Evolutionary conservation across 2,329 filamentous ascomycete species (phyloP), one percentile per base, ranked within the genome.

Genomic region (Cucurbitaria berberidis): DNA sequence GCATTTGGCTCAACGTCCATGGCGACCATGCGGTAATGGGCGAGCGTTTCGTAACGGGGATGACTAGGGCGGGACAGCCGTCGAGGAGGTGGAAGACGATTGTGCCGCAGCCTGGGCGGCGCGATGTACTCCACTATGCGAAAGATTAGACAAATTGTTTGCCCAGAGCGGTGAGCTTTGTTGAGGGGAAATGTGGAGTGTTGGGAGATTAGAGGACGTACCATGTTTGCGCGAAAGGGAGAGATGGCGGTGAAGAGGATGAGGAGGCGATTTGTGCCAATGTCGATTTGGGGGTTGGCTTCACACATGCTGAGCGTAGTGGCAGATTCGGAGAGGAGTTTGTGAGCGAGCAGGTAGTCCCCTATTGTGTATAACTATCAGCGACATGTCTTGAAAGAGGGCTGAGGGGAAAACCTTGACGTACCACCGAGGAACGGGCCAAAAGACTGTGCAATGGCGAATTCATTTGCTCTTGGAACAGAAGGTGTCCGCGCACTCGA

Each of bases 211-310:
- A 9, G 24, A 9, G 24, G 24, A 26, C 24, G 24, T 26, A 26
- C 24, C 65, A 72, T 73, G 48, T 69, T 66, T 40, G 62, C 63
- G 26, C 70, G 62, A 54, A 59, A 74, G 46, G 75, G 74, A 1
- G 74, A 68, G 47, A 77, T 72, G 27, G 63, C 74, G n/a, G 71
- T 71, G 61, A 76, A 74, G 52, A 74, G 62, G 44, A 76, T 51
- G 42, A 75, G 53, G 44, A 76, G 57, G 47, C 74, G 68, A 55
- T 74, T 74, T 35, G 64, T 67, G 39, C 64, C 63, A 39, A 72
- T 67, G 54, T 73, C 66, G 39, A 45, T 51, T 38, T 52, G 27
- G 3, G 69, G 69, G 49, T 64, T 55, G 36, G 72, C 53, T 47
- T 72, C 66, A 60, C 71, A 74, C 18, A 75, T 41, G 45, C 64